These are phyloP conservation scores for Lindgomyces ingoldianus DNA, from an alignment of 495 filamentous ascomycete species.

Conservation along the genomic window DNA sequence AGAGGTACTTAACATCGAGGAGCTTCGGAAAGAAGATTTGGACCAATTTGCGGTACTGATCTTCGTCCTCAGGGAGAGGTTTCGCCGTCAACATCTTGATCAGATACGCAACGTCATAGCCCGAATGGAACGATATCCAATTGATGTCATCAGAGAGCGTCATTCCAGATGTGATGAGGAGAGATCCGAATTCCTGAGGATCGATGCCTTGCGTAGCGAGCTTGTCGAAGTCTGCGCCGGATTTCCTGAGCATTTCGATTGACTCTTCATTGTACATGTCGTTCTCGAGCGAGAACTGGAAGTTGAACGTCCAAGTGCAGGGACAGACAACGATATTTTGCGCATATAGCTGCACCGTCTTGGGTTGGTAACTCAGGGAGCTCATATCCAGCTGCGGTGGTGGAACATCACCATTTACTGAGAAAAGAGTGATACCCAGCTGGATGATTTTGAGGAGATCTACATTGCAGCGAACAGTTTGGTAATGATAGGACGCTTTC, in stretches of 20 bases:
- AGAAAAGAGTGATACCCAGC: slow-evolving; percentile 89
- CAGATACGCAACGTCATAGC: slow-evolving; percentile 96
- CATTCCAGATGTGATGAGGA: slow-evolving; percentile 87
- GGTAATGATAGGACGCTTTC: slow-evolving; percentile 98
- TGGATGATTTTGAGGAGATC: slow-evolving; percentile 97
- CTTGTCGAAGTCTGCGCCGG: slow-evolving; percentile 82
- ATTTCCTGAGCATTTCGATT: slow-evolving; percentile 80
- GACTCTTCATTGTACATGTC: slow-evolving; percentile 97
- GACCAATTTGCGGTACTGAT: slow-evolving; percentile 79
- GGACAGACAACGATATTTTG: slow-evolving; percentile 66
- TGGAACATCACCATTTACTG: slow-evolving; percentile 79
- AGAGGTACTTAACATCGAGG: slow-evolving; percentile 95
- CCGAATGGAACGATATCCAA: slow-evolving; percentile 98
- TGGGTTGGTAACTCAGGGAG: slow-evolving; percentile 48
- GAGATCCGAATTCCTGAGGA: slow-evolving; percentile 79
- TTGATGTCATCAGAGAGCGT: slow-evolving; percentile 84
- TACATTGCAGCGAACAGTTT: slow-evolving; percentile 94
- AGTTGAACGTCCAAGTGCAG: slow-evolving; percentile 98
- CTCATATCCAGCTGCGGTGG: slow-evolving; percentile 63
- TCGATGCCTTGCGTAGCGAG: slow-evolving; percentile 90
- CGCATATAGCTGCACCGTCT: slow-evolving; percentile 43
- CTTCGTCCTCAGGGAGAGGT: slow-evolving; percentile 80
- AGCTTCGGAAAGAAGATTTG: slow-evolving; percentile 88
- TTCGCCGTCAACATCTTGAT: slow-evolving; percentile 86
- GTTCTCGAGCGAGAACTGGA: slow-evolving; percentile 87